Conservation (phyloP, 2,329 filamentous ascomycete genomes). For the Beauveria sp. region DNA sequence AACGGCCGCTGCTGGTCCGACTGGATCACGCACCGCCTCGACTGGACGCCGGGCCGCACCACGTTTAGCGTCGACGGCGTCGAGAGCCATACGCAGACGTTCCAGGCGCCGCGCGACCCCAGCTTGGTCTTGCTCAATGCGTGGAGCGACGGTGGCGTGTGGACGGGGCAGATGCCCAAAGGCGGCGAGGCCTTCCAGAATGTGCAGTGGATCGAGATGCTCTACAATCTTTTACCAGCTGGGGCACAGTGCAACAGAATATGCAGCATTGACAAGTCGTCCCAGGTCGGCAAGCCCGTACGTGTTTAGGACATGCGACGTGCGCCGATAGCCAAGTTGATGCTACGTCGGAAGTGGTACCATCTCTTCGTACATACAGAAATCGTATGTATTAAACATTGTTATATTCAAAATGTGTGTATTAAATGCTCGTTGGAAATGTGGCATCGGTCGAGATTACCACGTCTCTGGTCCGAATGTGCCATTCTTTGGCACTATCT, state of each 20-base stretch:
- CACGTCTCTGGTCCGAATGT: conserved; percentile 27
- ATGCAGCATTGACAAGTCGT: conserved; percentile 33
- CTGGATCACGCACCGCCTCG: conserved; percentile 50
- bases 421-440: not conserved
- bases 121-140: conserved; percentile 47
- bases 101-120: conserved; percentile 45
- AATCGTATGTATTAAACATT: not conserved
- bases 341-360: not conserved
- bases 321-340: not conserved
- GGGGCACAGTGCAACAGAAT: conserved; percentile 23
- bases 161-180: conserved; percentile 48
- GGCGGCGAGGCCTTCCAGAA: conserved; percentile 44
- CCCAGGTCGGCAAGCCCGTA: conserved; percentile 31
- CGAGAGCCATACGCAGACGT: conserved; percentile 40
- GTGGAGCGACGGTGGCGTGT: conserved; percentile 51
- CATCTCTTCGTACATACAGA: not conserved
- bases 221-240: conserved; percentile 31
- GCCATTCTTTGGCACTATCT: conserved; percentile 17
- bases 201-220: conserved; percentile 53
- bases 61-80: conserved; percentile 47
- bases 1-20: conserved; percentile 37
- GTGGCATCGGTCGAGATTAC: conserved; percentile 12
- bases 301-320: conserved; percentile 11
- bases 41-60: conserved; percentile 47
- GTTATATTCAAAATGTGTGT: not conserved